Evolutionary conservation across 1,139 yeast species (phyloP).

Genomic region (Taphrina pruni): DNA sequence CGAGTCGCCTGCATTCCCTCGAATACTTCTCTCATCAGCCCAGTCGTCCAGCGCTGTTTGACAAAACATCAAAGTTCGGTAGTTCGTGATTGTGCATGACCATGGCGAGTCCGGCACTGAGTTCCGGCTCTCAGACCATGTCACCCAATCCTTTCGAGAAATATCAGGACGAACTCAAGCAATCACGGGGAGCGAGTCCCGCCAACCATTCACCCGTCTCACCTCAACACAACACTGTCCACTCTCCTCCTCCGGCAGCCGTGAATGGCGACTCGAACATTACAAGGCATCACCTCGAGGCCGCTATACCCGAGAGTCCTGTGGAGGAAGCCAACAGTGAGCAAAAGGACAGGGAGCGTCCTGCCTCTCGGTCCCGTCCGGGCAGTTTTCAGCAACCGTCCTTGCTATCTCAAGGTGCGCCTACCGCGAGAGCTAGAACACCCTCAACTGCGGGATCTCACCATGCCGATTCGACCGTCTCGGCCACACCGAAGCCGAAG

Average conservation of each 20-base stretch:
- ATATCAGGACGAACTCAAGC: slow-evolving; percentile 10
- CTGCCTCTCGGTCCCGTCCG: neutral
- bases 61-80: too few species aligned
- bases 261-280: slow-evolving; percentile 11
- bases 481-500: slow-evolving; percentile 5
- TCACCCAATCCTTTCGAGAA: slow-evolving; percentile 18
- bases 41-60: neutral
- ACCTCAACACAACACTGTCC: neutral
- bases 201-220: neutral
- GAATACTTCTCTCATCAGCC: neutral
- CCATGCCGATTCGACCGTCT: neutral
- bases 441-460: slow-evolving; percentile 7
- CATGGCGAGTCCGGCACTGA: slow-evolving; percentile 33
- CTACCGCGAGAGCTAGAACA: slow-evolving; percentile 6
- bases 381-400: slow-evolving; percentile 14
- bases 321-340: slow-evolving; percentile 18
- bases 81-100: neutral
- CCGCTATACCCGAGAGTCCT: slow-evolving; percentile 24
- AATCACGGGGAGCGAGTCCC: neutral
- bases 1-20: too few species aligned
- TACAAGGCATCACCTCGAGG: slow-evolving; percentile 17
- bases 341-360: neutral
- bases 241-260: slow-evolving; percentile 21
- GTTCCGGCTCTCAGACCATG: slow-evolving; percentile 7
- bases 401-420: slow-evolving; percentile 21